Conservation (phyloP, 495 filamentous ascomycete genomes). For the Tuber calosporum region DNA sequence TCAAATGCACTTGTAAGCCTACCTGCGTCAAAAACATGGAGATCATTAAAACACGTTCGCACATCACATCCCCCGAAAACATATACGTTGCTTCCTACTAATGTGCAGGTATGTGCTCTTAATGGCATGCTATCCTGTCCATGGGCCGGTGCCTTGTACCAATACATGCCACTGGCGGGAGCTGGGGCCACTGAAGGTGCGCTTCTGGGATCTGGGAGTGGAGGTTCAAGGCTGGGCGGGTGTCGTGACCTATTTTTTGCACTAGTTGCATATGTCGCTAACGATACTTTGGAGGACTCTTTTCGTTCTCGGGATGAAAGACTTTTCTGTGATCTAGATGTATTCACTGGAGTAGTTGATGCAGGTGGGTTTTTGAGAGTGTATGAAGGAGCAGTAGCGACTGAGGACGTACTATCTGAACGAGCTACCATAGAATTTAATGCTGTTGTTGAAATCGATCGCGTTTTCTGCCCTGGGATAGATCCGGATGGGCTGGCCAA, state of each 20-base stretch:
- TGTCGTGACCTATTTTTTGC: constrained; percentile 26
- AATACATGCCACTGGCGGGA: constrained; percentile 64
- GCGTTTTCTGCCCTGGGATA: constrained; percentile 24
- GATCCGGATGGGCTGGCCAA: constrained; percentile 24
- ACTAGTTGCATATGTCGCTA: constrained; percentile 35
- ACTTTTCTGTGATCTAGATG: constrained; percentile 28
- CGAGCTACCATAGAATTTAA: constrained; percentile 31
- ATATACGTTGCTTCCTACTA: constrained; percentile 56
- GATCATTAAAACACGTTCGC: constrained; percentile 57
- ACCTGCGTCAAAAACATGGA: constrained; percentile 57
- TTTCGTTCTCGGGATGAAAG: constrained; percentile 37
- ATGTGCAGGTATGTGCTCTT: constrained; percentile 57
- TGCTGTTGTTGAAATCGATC: constrained; percentile 35
- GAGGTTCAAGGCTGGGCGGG: constrained; percentile 44
- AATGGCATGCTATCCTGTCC: constrained; percentile 53
- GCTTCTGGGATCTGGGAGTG: constrained; percentile 52
- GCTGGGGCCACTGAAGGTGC: constrained; percentile 54
- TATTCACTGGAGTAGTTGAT: constrained; percentile 31
- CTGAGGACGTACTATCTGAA: constrained; percentile 39
- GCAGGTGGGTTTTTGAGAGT: constrained; percentile 22
- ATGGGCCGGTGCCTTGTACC: constrained; percentile 54
- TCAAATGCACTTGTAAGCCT: constrained; percentile 8
- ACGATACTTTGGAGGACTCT: constrained; percentile 35
- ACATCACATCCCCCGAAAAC: constrained; percentile 62
- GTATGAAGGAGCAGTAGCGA: constrained; percentile 23